Base-by-base conservation (phyloP, 2,329 filamentous ascomycete species). In the Zymoseptoria pseudotritici region DNA sequence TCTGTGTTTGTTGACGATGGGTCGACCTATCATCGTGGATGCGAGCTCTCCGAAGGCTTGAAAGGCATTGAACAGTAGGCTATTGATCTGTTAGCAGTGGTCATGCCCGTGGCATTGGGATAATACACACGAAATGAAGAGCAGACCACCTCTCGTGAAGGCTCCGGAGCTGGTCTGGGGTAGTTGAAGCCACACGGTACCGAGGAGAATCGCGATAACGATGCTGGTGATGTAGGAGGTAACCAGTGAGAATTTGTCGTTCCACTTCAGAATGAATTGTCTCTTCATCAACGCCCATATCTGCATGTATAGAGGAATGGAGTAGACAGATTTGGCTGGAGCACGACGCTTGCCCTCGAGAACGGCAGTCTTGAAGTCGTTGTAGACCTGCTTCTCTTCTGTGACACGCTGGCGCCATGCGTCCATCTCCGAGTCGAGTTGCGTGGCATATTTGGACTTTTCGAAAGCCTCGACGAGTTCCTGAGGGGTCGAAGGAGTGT, bases 251-350 rank as follows among this genome's bases (percentile, higher is more conserved):
- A 92, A 88, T 60, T 87, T 87, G 72, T 96, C 90, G 73, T 95
- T 90, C 78, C 90, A 87, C 77, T 94, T 94, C 68, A 95, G 86
- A 56, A 88, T 79, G 72, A 91, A 94, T 72, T 95, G 90, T 4
- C 91, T 85, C 73, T 90, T 87, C 82, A 92, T 89, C 63, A 94
- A 76, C 0, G 89, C 88, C 87, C 87, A 92, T 21, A 94, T 81
- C 72, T 96, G 91, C 1, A 90, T 78, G 64, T 91, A 85, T 75
- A 94, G 94, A 0, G 90, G 90, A 57, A 92, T 87, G 0, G 86
- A 87, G 75, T 96, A 96, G 36, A 93, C 88, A 0, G 89, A 93
- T 59, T 83, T 85, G 69, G 86, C 84, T 0, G 81, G 77, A 0
- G 90, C 88, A 7, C 86, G 86, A 10, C 89, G 86, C 79, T 96